A percentile compares a stretch with the other conserved stretches of the same genome.
These are phyloP conservation scores for Metrosideros polymorpha DNA, from an alignment of 441 rosid species.

Conservation along the genomic window DNA sequence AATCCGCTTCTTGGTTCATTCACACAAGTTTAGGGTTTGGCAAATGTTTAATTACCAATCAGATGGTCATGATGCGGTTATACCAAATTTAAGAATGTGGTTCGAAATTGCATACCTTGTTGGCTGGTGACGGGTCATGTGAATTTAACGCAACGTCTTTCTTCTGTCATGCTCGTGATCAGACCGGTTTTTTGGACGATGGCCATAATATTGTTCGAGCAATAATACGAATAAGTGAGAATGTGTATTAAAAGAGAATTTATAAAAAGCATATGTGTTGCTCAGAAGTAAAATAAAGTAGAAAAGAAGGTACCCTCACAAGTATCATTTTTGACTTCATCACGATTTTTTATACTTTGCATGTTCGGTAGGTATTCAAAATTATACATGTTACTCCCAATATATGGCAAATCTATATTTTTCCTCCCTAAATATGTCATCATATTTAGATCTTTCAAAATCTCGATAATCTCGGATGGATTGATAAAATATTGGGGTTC, in stretches of 20 bases:
- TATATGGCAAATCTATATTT: neutral
- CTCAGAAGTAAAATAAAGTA: neutral
- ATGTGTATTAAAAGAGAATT: neutral
- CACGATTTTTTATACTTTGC: neutral
- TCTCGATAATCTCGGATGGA: neutral
- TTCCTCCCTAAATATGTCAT: neutral
- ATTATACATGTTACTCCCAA: no score
- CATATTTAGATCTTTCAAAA: neutral
- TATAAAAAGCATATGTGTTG: neutral
- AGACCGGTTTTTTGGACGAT: rapidly evolving
- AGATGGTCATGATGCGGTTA: no score
- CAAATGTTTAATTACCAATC: no score
- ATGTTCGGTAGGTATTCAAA: neutral
- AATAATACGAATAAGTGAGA: neutral
- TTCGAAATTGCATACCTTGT: no score
- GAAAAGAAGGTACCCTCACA: neutral
- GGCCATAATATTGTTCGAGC: neutral
- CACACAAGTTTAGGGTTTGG: no score
- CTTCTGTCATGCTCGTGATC: rapidly evolving
- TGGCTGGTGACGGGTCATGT: no score
- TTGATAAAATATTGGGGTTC: no score
- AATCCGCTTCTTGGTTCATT: no score
- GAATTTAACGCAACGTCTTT: neutral
- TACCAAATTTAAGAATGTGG: no score
- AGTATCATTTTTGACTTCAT: neutral